Percentiles rank a stretch among this genome's conserved stretches.
Evolutionary conservation across 495 filamentous ascomycete genomes (phyloP).

Genomic region (Pyrenula massariospora): DNA sequence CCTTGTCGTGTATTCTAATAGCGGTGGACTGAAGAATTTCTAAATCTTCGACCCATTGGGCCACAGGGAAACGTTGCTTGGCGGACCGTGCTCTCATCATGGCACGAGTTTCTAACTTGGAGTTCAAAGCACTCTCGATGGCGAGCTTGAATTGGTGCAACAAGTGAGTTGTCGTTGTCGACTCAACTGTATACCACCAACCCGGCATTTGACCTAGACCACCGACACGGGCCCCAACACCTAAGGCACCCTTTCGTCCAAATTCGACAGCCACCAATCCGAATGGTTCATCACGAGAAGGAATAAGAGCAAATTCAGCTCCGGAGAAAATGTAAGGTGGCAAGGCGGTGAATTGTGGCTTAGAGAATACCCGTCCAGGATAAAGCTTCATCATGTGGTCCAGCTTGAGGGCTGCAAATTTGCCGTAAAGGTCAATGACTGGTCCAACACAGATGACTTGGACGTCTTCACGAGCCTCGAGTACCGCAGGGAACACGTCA

Average conservation of each 20-base stretch:
- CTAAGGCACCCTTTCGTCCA: constrained; percentile 64
- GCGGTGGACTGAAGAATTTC: constrained; percentile 48
- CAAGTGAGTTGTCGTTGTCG: constrained; percentile 55
- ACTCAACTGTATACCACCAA: constrained; percentile 60
- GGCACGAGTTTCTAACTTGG: constrained; percentile 42
- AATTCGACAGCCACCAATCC: constrained; percentile 76
- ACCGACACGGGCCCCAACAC: constrained; percentile 59
- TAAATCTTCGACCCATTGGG: constrained; percentile 53
- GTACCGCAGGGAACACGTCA: constrained; percentile 59
- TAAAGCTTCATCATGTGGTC: constrained; percentile 62
- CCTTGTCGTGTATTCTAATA: constrained; percentile 35
- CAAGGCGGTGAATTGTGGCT: constrained; percentile 64
- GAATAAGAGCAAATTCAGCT: constrained; percentile 69
- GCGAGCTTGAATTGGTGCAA: constrained; percentile 62
- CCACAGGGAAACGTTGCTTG: constrained; percentile 65
- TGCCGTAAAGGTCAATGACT: constrained; percentile 68
- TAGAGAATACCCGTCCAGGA: constrained; percentile 65
- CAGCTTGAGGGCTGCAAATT: constrained; percentile 65
- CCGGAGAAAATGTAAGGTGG: constrained; percentile 69
- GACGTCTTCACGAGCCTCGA: constrained; percentile 54
- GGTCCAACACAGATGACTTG: constrained; percentile 65
- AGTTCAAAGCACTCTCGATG: constrained; percentile 53
- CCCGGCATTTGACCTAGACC: constrained; percentile 50
- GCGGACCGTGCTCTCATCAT: constrained; percentile 68
- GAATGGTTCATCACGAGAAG: constrained; percentile 70